Percentiles rank a stretch among this genome's conserved stretches.
phyloP scores from a whole-genome alignment of 148 eudicot genomes.

The Rhododendron molle region DNA sequence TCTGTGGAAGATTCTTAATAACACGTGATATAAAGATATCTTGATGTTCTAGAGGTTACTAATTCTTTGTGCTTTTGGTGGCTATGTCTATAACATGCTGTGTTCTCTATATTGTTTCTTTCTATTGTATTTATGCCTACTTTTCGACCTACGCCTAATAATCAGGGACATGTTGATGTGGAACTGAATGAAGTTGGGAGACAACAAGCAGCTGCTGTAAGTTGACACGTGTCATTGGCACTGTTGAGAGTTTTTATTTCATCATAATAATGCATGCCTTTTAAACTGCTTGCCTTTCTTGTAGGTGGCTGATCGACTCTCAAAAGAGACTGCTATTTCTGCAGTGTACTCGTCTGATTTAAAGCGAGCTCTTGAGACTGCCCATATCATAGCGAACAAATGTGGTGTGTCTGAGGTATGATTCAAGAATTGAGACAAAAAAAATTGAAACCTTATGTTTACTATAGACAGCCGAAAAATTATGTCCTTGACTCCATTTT shows the following conservation, averaged over 20 bases:
- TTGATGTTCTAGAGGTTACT: background rate
- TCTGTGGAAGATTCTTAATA: background rate
- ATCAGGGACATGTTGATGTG: constrained; percentile 59
- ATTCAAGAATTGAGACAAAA: background rate
- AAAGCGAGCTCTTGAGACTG: constrained; percentile 58
- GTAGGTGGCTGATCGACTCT: constrained; percentile 51
- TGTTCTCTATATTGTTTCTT: background rate
- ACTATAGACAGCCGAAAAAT: background rate
- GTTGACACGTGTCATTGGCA: constrained; percentile 6
- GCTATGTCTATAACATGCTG: background rate
- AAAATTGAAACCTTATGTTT: background rate
- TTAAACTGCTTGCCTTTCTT: background rate
- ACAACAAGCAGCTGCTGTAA: constrained; percentile 51
- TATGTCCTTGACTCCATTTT: background rate
- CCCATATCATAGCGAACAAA: constrained; percentile 36
- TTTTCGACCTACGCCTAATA: background rate
- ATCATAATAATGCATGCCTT: constrained; percentile 1
- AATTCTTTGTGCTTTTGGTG: background rate
- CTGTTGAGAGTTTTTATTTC: background rate
- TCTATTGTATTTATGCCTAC: background rate
- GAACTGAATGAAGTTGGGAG: constrained; percentile 55
- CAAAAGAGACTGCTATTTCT: constrained; percentile 42
- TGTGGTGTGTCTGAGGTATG: constrained; percentile 48
- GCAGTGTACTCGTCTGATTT: constrained; percentile 59
- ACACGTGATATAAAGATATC: background rate